Evolutionary conservation across 306 rosid genomes (phyloP).

Genomic region (Vigna reflexopilosa): DNA sequence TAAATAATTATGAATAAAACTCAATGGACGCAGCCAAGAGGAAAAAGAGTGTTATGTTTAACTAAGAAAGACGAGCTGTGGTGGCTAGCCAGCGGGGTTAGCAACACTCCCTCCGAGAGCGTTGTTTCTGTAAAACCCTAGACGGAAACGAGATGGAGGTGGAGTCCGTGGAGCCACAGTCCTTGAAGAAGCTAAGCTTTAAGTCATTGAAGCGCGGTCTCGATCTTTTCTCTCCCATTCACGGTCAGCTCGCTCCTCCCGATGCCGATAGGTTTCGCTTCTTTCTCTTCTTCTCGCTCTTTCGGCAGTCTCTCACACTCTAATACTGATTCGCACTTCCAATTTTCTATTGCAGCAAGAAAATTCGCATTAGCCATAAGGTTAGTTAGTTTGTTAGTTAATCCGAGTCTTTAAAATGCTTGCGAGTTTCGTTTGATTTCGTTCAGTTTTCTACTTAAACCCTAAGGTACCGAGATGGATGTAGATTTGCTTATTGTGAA

Average conservation of each 20-base stretch:
- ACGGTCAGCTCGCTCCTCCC: slow-evolving; percentile 71
- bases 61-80: neutral
- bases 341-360: slow-evolving; percentile 60
- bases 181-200: slow-evolving; percentile 91
- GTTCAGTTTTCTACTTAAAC: slow-evolving; percentile 4
- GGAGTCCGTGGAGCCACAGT: slow-evolving; percentile 91
- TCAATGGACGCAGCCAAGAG: neutral
- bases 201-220: slow-evolving; percentile 92
- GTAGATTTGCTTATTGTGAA: neutral
- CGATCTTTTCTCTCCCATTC: slow-evolving; percentile 91
- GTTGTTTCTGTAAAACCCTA: slow-evolving; percentile 25
- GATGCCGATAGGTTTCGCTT: slow-evolving; percentile 67
- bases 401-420: neutral
- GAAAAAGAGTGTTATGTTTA: neutral
- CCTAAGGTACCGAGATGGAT: neutral
- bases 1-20: too few relatives aligned
- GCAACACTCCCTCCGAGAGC: neutral
- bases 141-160: slow-evolving; percentile 48
- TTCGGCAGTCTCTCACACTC: neutral
- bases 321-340: neutral
- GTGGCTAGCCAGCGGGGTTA: neutral
- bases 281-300: neutral
- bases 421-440: neutral
- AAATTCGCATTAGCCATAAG: slow-evolving; percentile 77
- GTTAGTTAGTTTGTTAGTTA: slow-evolving; percentile 53